Evolutionary conservation across 139 green algal genomes (phyloP).

Genomic region (Chlamydomonas schloesseri): DNA sequence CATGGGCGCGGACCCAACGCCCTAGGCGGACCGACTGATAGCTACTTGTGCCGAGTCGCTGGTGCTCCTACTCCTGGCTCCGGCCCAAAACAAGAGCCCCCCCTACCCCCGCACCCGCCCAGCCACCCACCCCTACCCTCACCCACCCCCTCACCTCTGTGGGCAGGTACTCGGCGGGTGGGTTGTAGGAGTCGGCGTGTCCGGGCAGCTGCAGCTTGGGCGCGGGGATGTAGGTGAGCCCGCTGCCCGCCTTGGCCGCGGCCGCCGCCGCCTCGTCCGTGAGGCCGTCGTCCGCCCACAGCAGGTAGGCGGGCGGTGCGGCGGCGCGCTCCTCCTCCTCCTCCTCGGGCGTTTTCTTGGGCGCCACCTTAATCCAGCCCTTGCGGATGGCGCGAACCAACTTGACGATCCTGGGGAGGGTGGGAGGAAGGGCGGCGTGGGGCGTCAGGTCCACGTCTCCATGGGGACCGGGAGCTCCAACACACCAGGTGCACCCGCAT

Average conservation of each 20-base stretch:
- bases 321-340: constrained; percentile 41
- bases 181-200: constrained; percentile 97
- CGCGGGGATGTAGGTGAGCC: constrained; percentile 93
- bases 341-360: constrained; percentile 33
- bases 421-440: neutral
- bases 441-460: too few relatives aligned
- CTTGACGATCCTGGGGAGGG: constrained; percentile 69
- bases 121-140: neutral
- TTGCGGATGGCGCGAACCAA: constrained; percentile 90
- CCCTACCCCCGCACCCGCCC: neutral
- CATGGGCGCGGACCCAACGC: too few relatives aligned
- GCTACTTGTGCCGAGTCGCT: too few relatives aligned
- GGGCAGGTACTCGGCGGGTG: constrained; percentile 94
- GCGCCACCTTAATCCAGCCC: constrained; percentile 86
- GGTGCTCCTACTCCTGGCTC: too few relatives aligned
- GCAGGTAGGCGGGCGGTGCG: constrained; percentile 81
- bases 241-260: constrained; percentile 74
- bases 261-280: constrained; percentile 20
- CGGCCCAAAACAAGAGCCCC: too few relatives aligned
- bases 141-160: constrained; percentile 71
- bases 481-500: too few relatives aligned
- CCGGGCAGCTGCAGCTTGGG: constrained; percentile 92
- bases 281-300: constrained; percentile 92
- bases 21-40: too few relatives aligned
- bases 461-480: too few relatives aligned